phyloP scores from a whole-genome alignment of 139 green algal genomes.

The Zygnema cylindricum region DNA sequence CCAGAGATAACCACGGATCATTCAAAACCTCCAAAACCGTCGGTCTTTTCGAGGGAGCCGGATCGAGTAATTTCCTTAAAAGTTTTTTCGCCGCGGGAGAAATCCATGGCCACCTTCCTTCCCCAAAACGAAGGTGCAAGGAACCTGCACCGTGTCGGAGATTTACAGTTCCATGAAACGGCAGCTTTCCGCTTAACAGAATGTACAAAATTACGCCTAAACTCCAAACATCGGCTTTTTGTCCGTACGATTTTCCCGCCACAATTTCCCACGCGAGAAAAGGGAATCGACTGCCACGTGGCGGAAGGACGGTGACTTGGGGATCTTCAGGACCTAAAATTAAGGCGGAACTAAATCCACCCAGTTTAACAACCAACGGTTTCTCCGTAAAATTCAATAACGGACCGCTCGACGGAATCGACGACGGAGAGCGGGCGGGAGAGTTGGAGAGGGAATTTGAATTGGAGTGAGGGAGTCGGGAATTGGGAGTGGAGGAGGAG shows the following conservation, averaged over 20 bases:
- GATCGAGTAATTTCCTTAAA: not conserved
- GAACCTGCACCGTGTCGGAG: not conserved
- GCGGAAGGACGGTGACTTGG: not conserved
- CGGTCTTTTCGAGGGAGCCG: not conserved
- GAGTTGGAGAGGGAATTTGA: not conserved
- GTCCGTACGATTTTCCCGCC: not conserved
- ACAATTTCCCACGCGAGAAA: constrained; percentile 22
- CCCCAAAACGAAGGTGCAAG: not conserved
- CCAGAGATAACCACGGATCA: not conserved
- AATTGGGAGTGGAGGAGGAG: too few relatives aligned
- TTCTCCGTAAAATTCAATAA: not conserved
- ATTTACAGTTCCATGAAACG: not conserved
- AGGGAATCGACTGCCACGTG: not conserved
- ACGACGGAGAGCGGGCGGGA: not conserved
- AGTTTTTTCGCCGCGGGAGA: not conserved
- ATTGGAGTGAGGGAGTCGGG: too few relatives aligned
- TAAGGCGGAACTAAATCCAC: not conserved
- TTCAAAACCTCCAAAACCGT: not conserved
- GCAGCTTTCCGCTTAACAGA: constrained; percentile 8
- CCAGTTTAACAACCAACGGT: not conserved
- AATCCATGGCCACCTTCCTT: not conserved
- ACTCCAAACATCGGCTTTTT: constrained; percentile 34
- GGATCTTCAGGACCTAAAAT: not conserved
- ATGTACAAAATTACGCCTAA: constrained; percentile 20
- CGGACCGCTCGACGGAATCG: not conserved